Evolutionary conservation across 2,329 filamentous ascomycete genomes (phyloP), one percentile per base, ranked within the genome.

Genomic region (Westerdykella sp.): DNA sequence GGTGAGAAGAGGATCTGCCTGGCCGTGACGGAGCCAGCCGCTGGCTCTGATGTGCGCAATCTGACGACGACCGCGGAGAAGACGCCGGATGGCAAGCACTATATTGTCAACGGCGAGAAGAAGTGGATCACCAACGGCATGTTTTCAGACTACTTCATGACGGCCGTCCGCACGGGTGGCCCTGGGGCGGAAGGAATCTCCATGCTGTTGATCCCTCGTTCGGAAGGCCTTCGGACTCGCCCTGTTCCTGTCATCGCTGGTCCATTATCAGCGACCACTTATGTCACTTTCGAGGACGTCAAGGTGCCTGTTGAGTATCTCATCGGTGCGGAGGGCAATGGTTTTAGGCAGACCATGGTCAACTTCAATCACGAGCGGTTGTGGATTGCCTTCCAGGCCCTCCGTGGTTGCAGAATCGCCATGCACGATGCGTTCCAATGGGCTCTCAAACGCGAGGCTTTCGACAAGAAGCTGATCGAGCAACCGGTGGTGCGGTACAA

Each of bases 91-190:
- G 49, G 57, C 6, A 53, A 60, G 39, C 49, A 61, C 18, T 69
- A 67, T 38, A 54, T 69, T 3, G 64, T 70, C 13, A 66, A 66
- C 32, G 68, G 68, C 5, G 57, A 60, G 39, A 68, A 69, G 49
- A 67, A 69, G 44, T 65, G 62, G 60, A 65, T 65, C 43, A 65
- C 60, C 9, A 63, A 63, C 34, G 57, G 57, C 40, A 61, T 63
- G 53, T 67, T 63, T 35, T 55, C 53, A 21, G 59, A 61, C 23
- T 63, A 62, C 43, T 63, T 63, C 44, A 63, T 62, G 53, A 63
- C 62, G 1, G 55, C 59, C 1, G 60, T 63, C 1, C 53, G 60
- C 12, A 64, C 62, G 0, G 48, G 48, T 7, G 48, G 43, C 1
- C 30, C 30, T 13, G 30, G 30, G 14, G 55, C 56, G 10, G 47